Evolutionary conservation across 1,139 yeast genomes (phyloP).

Genomic region (Oligophagozyma castellii): DNA sequence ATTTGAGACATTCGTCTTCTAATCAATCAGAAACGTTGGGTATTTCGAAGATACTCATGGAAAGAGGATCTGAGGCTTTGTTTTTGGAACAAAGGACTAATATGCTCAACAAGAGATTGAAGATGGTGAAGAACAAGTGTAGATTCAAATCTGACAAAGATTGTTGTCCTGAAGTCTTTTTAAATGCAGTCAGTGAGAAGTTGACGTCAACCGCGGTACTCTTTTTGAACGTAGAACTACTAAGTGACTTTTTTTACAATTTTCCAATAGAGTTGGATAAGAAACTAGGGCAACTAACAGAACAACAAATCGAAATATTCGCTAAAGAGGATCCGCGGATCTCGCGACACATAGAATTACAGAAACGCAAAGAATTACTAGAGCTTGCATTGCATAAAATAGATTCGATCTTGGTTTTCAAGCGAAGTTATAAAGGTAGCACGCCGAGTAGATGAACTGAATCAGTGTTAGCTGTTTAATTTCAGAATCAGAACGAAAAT

Average conservation of each 20-base stretch:
- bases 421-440: slow-evolving; percentile 22
- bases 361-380: slow-evolving; percentile 78
- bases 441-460: too few relatives aligned
- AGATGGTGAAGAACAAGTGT: slow-evolving; percentile 66
- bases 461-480: too few relatives aligned
- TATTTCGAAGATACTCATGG: slow-evolving; percentile 56
- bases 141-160: slow-evolving; percentile 67
- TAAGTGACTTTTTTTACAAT: slow-evolving; percentile 89
- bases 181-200: slow-evolving; percentile 87
- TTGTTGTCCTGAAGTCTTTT: slow-evolving; percentile 86
- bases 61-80: slow-evolving; percentile 73
- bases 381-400: slow-evolving; percentile 76
- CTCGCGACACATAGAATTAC: slow-evolving; percentile 80
- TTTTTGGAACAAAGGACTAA: slow-evolving; percentile 67
- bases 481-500: too few relatives aligned
- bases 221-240: slow-evolving; percentile 81
- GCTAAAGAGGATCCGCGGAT: slow-evolving; percentile 94
- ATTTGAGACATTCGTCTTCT: slow-evolving; percentile 40
- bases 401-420: slow-evolving; percentile 60
- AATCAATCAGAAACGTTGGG: slow-evolving; percentile 56
- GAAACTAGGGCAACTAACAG: slow-evolving; percentile 49
- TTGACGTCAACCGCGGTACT: slow-evolving; percentile 85
- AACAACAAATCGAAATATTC: slow-evolving; percentile 72
- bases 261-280: slow-evolving; percentile 88
- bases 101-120: slow-evolving; percentile 60